Evolutionary conservation across 2,329 filamentous ascomycete species (phyloP).

Genomic region (Arthrobotrys megalospora): DNA sequence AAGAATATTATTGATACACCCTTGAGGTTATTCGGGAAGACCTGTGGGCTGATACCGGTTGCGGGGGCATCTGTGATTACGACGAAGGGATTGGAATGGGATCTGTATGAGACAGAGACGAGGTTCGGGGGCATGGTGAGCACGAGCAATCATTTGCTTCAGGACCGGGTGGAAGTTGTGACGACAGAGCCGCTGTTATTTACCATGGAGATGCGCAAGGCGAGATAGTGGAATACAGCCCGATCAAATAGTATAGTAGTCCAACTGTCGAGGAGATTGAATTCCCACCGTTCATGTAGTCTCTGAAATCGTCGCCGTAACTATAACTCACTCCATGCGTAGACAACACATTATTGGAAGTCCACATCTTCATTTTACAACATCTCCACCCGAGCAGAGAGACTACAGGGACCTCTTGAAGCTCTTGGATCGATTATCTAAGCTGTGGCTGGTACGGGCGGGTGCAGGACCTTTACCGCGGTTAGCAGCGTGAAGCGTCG

Average conservation of each 20-base stretch:
- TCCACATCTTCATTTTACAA: constrained; percentile 25
- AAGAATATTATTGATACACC: constrained; percentile 79
- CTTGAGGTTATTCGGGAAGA: constrained; percentile 77
- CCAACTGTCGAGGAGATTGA: no score
- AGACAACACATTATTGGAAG: constrained; percentile 40
- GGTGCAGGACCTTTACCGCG: constrained; percentile 41
- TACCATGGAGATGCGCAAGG: constrained; percentile 76
- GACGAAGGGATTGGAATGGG: constrained; percentile 89
- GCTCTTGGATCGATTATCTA: constrained; percentile 46
- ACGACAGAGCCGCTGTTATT: constrained; percentile 79
- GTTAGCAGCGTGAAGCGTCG: constrained; percentile 51
- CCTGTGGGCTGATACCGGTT: constrained; percentile 86
- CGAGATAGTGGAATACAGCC: neutral
- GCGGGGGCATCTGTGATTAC: constrained; percentile 83
- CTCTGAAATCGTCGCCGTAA: no score
- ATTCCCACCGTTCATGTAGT: no score
- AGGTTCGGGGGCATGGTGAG: constrained; percentile 81
- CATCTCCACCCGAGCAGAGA: constrained; percentile 12
- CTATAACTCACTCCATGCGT: neutral
- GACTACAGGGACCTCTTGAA: constrained; percentile 19
- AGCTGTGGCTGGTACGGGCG: constrained; percentile 40
- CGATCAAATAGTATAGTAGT: no score
- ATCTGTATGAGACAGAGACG: constrained; percentile 85
- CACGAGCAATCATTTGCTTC: constrained; percentile 83
- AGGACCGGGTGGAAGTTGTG: constrained; percentile 74